Base-by-base conservation (phyloP, 257 asterid species). In the Fraxinus anomala region DNA sequence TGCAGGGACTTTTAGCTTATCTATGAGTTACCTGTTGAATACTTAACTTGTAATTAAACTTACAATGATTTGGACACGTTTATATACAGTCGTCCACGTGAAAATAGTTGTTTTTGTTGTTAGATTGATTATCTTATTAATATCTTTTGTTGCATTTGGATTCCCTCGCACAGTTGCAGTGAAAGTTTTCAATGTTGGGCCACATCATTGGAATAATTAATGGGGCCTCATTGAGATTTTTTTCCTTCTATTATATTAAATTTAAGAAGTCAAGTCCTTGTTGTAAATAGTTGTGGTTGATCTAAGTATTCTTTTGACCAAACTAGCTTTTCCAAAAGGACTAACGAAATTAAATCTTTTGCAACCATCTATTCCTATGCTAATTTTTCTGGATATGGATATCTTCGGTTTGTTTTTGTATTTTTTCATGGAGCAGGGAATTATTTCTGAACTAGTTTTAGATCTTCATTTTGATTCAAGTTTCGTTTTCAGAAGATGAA, bases 31-130 rank as follows among this genome's bases (percentile, higher is more conserved):
- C 47, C 74, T 54, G n/a, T 59, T 24, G 63, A 66, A 73, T 3
- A 73, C 1, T 17, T 47, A 66, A 23, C 74, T 68, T 79, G 73
- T 75, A 75, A 75, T 73, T 59, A 30, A 28, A 13, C 82, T 44
- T 44, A 14, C 54, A 36, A 73, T 68, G 34, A 42, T 44, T 74
- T 65, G 30, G 56, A 71, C 49, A 14, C 26, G 16, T 11, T 26
- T 68, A 24, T 17, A 59, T 47, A 44, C 31, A 51, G 21, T 23
- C 76, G 63, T 81, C 23, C 24, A 14, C 4, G 61, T 49, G 44
- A 73, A 47, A 13, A 28, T 8, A 0, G 49, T 68, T 47, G 21
- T 33, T 68, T 26, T 9, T 19, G 5, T 59, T 34, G 26, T 28
- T 14, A 49, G 68, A 30, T 39, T 63, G 75, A 34, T 69, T 70